Percentiles rank a stretch among this genome's conserved stretches.
Conservation (phyloP, 2,329 filamentous ascomycete species). For the Aspergillus fumigatiaffinis region DNA sequence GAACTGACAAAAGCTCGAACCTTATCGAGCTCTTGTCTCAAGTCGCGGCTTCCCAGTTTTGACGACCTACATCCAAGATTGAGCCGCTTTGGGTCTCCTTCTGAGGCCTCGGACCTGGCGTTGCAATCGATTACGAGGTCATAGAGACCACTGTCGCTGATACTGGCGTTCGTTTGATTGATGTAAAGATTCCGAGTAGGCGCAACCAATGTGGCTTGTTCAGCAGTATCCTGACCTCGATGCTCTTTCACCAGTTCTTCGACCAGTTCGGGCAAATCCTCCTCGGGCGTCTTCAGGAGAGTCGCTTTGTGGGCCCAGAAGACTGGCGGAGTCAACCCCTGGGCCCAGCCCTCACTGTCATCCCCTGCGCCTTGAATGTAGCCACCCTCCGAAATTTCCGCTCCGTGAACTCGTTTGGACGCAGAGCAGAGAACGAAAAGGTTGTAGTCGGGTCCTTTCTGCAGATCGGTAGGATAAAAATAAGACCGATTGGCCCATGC, state of each 20-base stretch:
- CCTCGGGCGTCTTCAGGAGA: slow-evolving; percentile 63
- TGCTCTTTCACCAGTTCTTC: slow-evolving; percentile 36
- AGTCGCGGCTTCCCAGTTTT: slow-evolving; percentile 76
- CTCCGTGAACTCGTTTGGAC: slow-evolving; percentile 65
- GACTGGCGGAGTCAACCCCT: slow-evolving; percentile 68
- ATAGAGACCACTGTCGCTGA: slow-evolving; percentile 42
- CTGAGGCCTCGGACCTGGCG: slow-evolving; percentile 27
- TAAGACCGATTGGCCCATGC: slow-evolving; percentile 75
- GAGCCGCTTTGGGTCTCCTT: slow-evolving; percentile 39
- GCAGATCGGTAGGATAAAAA: slow-evolving; percentile 44
- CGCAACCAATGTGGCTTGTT: slow-evolving; percentile 30
- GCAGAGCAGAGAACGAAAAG: slow-evolving; percentile 82
- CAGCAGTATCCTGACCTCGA: slow-evolving; percentile 13
- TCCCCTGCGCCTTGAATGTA: slow-evolving; percentile 96
- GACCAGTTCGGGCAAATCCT: slow-evolving; percentile 56
- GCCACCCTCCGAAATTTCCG: slow-evolving; percentile 64
- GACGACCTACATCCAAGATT: slow-evolving; percentile 64
- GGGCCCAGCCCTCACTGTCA: slow-evolving; percentile 90
- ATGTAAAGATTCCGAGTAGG: slow-evolving; percentile 38
- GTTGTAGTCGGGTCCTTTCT: slow-evolving; percentile 54
- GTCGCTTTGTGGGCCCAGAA: slow-evolving; percentile 70
- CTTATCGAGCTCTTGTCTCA: slow-evolving; percentile 66
- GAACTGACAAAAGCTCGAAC: slow-evolving; percentile 56
- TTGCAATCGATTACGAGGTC: slow-evolving; percentile 42
- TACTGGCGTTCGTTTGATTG: slow-evolving; percentile 20